Percentiles rank a stretch among this genome's conserved stretches.
phyloP scores from a whole-genome alignment of 176 grass and related monocot species.

The Avena eriantha region DNA sequence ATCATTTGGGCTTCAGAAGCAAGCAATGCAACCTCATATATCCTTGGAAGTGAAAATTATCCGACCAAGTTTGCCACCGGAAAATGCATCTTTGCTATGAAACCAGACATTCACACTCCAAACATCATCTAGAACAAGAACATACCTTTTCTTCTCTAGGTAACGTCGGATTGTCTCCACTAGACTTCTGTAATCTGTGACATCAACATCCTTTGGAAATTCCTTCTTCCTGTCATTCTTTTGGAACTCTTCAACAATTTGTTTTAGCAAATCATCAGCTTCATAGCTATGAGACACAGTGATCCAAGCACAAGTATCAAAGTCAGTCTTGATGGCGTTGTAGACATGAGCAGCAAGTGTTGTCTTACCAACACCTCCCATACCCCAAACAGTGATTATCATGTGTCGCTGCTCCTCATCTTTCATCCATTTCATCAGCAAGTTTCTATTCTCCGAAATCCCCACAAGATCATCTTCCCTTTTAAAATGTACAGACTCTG shows the following conservation, averaged over 20 bases:
- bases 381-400: conserved; percentile 40
- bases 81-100: conserved; percentile 40
- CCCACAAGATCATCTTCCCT: conserved; percentile 44
- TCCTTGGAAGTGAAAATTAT: conserved; percentile 47
- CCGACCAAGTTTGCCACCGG: conserved; percentile 31
- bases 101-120: conserved; percentile 42
- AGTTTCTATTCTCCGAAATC: conserved; percentile 10
- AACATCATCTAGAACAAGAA: conserved; percentile 49
- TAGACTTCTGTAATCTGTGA: conserved; percentile 29
- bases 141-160: conserved; percentile 32
- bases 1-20: conserved; percentile 25
- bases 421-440: conserved; percentile 26
- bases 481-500: conserved; percentile 35
- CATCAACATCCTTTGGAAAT: conserved; percentile 31
- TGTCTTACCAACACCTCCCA: conserved; percentile 43
- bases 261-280: conserved; percentile 31
- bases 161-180: conserved; percentile 40
- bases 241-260: conserved; percentile 28
- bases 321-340: conserved; percentile 29
- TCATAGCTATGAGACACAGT: conserved; percentile 44
- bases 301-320: conserved; percentile 47
- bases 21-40: conserved; percentile 29
- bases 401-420: conserved; percentile 40
- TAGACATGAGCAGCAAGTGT: conserved; percentile 45
- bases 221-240: conserved; percentile 35